phyloP scores from a whole-genome alignment of 805 yeast genomes.

The Candida nemodendra region DNA sequence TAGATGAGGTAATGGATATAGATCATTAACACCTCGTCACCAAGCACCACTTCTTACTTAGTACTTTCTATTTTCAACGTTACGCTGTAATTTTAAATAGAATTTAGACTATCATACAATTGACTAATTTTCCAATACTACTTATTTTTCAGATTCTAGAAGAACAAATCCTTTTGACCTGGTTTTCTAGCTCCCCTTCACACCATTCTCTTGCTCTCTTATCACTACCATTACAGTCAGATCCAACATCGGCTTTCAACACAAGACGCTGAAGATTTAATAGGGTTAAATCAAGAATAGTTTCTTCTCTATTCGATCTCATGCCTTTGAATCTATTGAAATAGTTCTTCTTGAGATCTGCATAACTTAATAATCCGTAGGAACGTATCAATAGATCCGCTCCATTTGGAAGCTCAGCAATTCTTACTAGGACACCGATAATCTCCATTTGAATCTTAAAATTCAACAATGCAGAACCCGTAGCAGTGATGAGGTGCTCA shows the following conservation, averaged over 20 bases:
- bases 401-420: constrained; percentile 57
- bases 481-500: constrained; percentile 64
- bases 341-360: constrained; percentile 32
- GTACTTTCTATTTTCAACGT: too few relatives aligned
- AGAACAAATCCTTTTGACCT: too few relatives aligned
- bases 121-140: too few relatives aligned
- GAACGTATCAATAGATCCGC: constrained; percentile 58
- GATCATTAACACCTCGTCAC: constrained; percentile 4
- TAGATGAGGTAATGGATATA: constrained; percentile 9
- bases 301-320: constrained; percentile 9
- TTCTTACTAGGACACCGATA: constrained; percentile 40
- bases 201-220: constrained; percentile 68
- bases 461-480: constrained; percentile 49
- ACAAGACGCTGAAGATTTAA: constrained; percentile 47
- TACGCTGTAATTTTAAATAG: too few relatives aligned
- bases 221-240: constrained; percentile 34
- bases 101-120: too few relatives aligned
- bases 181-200: constrained; percentile 43
- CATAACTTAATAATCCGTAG: constrained; percentile 43
- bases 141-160: too few relatives aligned
- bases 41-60: too few relatives aligned
- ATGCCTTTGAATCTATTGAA: constrained; percentile 10
- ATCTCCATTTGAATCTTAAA: constrained; percentile 41
- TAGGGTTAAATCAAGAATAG: constrained; percentile 31
- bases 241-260: constrained; percentile 42